Percentiles rank a stretch among this genome's conserved stretches.
These are phyloP conservation scores for Linnemannia zychae DNA, from an alignment of 192 early-diverging fungal genomes.

Conservation along the genomic window DNA sequence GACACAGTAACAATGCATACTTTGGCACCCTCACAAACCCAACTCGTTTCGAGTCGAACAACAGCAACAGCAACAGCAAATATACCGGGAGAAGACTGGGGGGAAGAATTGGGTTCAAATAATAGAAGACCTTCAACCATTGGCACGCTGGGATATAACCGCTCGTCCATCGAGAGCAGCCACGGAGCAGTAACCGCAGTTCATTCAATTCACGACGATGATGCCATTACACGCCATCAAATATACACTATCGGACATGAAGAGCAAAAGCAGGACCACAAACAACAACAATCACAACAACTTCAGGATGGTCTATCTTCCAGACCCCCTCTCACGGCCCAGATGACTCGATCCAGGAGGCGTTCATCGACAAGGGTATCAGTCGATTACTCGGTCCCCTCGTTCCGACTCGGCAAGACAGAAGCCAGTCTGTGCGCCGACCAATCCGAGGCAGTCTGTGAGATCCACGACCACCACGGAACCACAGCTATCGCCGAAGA, in stretches of 20 bases:
- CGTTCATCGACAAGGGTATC: neutral
- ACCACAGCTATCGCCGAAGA: conserved; percentile 33
- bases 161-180: too few species aligned
- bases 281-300: neutral
- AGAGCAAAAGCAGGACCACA: neutral
- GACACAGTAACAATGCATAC: neutral
- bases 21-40: neutral
- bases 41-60: neutral
- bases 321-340: neutral
- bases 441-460: neutral
- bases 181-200: neutral
- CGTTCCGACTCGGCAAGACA: neutral
- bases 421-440: neutral
- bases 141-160: neutral
- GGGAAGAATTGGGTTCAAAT: neutral
- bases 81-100: neutral
- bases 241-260: neutral
- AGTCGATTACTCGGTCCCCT: neutral
- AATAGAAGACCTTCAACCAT: neutral
- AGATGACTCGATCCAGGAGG: neutral
- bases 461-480: conserved; percentile 19
- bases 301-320: neutral
- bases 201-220: conserved; percentile 16
- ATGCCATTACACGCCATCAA: conserved; percentile 53
- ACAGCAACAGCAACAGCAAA: neutral